These are phyloP conservation scores for Suhomyces ambrosiae DNA, from an alignment of 1,139 yeast genomes.

Conservation along the genomic window DNA sequence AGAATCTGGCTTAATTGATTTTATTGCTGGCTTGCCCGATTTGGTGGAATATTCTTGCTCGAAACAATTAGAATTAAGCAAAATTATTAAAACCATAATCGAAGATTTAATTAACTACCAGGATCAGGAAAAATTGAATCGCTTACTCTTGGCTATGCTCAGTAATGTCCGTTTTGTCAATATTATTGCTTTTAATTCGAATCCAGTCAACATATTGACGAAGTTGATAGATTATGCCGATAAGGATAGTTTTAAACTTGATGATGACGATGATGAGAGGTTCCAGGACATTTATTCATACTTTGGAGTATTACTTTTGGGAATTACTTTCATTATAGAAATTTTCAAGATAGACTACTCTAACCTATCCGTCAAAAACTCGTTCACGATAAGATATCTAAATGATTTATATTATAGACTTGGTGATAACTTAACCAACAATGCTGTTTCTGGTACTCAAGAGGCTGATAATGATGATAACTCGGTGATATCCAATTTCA, in stretches of 20 bases:
- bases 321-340: constrained; percentile 47
- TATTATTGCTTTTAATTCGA: constrained; percentile 36
- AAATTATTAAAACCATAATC: constrained; percentile 34
- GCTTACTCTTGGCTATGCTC: constrained; percentile 51
- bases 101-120: constrained; percentile 42
- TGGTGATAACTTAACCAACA: constrained; percentile 33
- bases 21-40: constrained; percentile 23
- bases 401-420: constrained; percentile 37
- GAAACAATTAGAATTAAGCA: constrained; percentile 40
- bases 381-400: constrained; percentile 38
- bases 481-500: constrained; percentile 38
- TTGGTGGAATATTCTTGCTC: constrained; percentile 44
- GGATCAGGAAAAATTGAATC: constrained; percentile 47
- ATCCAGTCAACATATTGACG: constrained; percentile 26
- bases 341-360: constrained; percentile 46
- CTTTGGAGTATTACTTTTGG: constrained; percentile 59
- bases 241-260: constrained; percentile 34
- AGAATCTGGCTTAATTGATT: constrained; percentile 51
- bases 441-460: constrained; percentile 15
- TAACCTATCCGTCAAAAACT: constrained; percentile 26
- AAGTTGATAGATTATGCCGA: constrained; percentile 40
- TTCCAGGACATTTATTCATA: constrained; percentile 72
- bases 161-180: constrained; percentile 45
- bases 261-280: constrained; percentile 56
- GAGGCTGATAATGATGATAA: constrained; percentile 25